Percentiles rank a stretch among this genome's conserved stretches.
Conservation (phyloP, 805 yeast genomes). For the Suhomyces canberraensis region DNA sequence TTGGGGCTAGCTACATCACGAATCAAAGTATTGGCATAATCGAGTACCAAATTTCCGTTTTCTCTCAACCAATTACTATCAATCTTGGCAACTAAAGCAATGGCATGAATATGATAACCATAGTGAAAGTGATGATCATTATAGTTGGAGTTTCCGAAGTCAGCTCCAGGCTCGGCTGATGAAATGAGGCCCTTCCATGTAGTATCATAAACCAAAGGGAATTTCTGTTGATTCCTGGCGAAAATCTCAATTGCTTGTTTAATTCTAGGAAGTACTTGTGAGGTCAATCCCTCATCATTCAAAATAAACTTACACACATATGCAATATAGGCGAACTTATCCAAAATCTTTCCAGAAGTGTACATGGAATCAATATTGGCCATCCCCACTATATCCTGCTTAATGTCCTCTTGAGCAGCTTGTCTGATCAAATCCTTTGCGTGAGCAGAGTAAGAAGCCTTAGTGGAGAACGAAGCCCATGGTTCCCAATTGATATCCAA, state of each 20-base stretch:
- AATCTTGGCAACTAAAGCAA: conserved; percentile 58
- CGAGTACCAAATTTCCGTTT: conserved; percentile 31
- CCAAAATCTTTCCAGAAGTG: conserved; percentile 81
- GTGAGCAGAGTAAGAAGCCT: conserved; percentile 25
- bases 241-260: conserved; percentile 70
- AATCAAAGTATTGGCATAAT: conserved; percentile 56
- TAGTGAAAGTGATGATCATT: conserved; percentile 79
- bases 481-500: conserved; percentile 47
- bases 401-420: conserved; percentile 52
- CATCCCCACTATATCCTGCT: conserved; percentile 52
- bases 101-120: conserved; percentile 70
- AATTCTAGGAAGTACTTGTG: conserved; percentile 50
- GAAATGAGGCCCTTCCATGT: conserved; percentile 79
- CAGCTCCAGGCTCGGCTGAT: conserved; percentile 59
- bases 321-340: conserved; percentile 85
- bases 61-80: conserved; percentile 41
- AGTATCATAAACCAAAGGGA: conserved; percentile 76
- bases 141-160: conserved; percentile 69
- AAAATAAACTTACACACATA: conserved; percentile 69
- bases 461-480: conserved; percentile 46
- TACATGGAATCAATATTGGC: conserved; percentile 84
- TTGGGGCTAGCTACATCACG: conserved; percentile 67
- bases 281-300: conserved; percentile 51
- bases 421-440: conserved; percentile 34
- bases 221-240: conserved; percentile 61